phyloP scores from a whole-genome alignment of 2,329 filamentous ascomycete species.

The Xylariaceae sp. region DNA sequence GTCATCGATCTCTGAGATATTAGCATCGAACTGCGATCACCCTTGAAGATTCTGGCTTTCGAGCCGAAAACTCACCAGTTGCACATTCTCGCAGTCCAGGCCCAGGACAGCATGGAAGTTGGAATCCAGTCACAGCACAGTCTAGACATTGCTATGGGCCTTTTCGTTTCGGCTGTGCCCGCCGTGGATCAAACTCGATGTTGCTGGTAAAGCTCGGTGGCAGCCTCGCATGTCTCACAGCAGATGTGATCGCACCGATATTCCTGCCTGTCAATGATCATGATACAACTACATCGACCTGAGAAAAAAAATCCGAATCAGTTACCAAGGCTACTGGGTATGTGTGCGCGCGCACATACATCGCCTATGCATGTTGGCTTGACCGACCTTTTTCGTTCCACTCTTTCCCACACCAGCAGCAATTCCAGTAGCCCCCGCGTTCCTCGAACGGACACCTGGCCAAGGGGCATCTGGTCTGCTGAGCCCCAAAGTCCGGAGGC shows the following conservation, averaged over 20 bases:
- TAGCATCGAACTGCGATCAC: not conserved
- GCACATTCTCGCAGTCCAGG: not conserved
- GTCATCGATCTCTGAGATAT: not conserved
- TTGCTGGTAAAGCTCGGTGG: slow-evolving; percentile 39
- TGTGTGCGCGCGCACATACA: not conserved
- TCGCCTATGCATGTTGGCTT: not conserved
- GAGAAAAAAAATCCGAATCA: slow-evolving; percentile 19
- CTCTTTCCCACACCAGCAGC: slow-evolving; percentile 63
- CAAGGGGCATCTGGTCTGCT: slow-evolving; percentile 52
- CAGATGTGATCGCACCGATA: slow-evolving; percentile 62
- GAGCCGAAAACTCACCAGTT: slow-evolving; percentile 9
- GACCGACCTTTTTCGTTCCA: slow-evolving; percentile 53
- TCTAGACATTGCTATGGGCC: too few relatives aligned
- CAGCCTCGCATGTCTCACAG: slow-evolving; percentile 57
- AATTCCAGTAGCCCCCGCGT: slow-evolving; percentile 59
- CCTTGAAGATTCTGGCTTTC: not conserved
- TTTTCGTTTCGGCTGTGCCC: not conserved
- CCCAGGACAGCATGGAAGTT: not conserved
- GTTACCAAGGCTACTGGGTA: slow-evolving; percentile 1
- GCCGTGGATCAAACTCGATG: slow-evolving; percentile 5
- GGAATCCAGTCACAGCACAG: not conserved
- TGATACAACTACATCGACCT: slow-evolving; percentile 58
- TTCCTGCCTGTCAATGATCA: slow-evolving; percentile 57
- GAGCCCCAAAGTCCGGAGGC: slow-evolving; percentile 52
- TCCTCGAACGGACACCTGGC: slow-evolving; percentile 57